Percentiles rank a stretch among this genome's conserved stretches.
phyloP scores from a whole-genome alignment of 108 stramenopile species.

The Nitzschia sp. region DNA sequence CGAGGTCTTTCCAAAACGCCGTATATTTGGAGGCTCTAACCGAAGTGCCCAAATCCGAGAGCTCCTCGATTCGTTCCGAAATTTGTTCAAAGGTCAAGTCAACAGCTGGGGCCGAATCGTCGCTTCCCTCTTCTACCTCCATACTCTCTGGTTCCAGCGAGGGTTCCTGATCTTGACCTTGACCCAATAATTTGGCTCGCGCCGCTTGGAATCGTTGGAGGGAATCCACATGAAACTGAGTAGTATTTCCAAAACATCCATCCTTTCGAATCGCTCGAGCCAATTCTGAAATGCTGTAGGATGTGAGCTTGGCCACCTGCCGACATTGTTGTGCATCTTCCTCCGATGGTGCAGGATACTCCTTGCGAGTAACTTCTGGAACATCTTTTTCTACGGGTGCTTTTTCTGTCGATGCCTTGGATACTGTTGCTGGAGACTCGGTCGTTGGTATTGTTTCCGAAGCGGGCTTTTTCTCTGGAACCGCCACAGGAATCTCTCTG shows the following conservation, averaged over 20 bases:
- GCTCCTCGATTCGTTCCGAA: slow-evolving; percentile 12
- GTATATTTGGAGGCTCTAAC: neutral
- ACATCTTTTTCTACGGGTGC: neutral
- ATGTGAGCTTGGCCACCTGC: slow-evolving; percentile 1
- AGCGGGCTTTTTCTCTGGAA: neutral
- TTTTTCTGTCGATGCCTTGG: too few relatives aligned
- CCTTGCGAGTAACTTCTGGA: neutral
- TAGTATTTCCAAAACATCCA: slow-evolving; percentile 18
- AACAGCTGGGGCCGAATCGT: neutral
- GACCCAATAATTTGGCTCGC: neutral
- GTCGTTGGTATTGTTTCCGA: neutral
- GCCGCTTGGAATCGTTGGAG: slow-evolving; percentile 7
- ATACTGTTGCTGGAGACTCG: too few relatives aligned
- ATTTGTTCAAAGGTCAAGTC: slow-evolving; percentile 13
- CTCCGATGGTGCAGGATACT: neutral
- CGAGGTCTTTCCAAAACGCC: slow-evolving; percentile 5
- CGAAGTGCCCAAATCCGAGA: neutral
- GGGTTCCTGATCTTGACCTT: too few relatives aligned
- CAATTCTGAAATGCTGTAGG: slow-evolving; percentile 27
- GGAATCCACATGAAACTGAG: slow-evolving; percentile 11
- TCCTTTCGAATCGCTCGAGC: slow-evolving; percentile 4
- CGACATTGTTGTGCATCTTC: slow-evolving; percentile 10
- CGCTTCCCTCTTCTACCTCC: neutral
- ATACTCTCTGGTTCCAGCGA: neutral
- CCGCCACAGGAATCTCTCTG: neutral